A percentile compares a stretch with the other conserved stretches of the same genome.
Conservation (phyloP, 2,329 filamentous ascomycete genomes). For the Ambrosiella xylebori region DNA sequence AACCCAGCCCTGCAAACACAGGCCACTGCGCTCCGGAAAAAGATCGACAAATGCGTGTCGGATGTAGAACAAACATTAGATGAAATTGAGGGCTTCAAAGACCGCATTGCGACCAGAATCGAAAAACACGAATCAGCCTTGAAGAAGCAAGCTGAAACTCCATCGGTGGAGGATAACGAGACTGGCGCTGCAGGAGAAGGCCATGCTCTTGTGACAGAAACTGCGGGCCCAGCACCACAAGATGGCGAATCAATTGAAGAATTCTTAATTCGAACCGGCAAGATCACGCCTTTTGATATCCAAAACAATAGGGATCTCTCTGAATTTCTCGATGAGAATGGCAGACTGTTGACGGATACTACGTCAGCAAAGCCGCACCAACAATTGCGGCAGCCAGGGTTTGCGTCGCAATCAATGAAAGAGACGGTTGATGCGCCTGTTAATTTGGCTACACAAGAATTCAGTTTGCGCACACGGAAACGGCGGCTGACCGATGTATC, state of each 20-base stretch:
- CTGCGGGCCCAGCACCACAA: constrained; percentile 7
- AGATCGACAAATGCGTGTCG: constrained; percentile 41
- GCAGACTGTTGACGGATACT: constrained; percentile 11
- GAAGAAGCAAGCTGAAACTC: constrained; percentile 36
- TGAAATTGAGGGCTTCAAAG: constrained; percentile 65
- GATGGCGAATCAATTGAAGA: constrained; percentile 66
- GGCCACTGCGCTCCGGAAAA: constrained; percentile 34
- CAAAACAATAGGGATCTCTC: constrained; percentile 54
- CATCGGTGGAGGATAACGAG: background rate
- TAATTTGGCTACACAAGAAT: constrained; percentile 5
- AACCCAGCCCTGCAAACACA: constrained; percentile 19
- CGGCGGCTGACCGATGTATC: constrained; percentile 1
- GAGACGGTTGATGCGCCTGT: background rate
- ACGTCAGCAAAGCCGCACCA: constrained; percentile 42
- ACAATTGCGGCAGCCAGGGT: constrained; percentile 55
- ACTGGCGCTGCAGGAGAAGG: background rate
- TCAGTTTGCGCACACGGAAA: constrained; percentile 7
- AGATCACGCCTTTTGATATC: constrained; percentile 81
- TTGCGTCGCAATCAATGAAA: constrained; percentile 30
- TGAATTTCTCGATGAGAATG: constrained; percentile 36
- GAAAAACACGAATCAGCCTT: constrained; percentile 35
- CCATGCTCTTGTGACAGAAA: background rate
- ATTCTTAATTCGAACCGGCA: constrained; percentile 85
- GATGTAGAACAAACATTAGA: constrained; percentile 47
- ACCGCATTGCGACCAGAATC: constrained; percentile 51